Base-by-base conservation (phyloP, 805 yeast species). In the Kluyveromyces siamensis region DNA sequence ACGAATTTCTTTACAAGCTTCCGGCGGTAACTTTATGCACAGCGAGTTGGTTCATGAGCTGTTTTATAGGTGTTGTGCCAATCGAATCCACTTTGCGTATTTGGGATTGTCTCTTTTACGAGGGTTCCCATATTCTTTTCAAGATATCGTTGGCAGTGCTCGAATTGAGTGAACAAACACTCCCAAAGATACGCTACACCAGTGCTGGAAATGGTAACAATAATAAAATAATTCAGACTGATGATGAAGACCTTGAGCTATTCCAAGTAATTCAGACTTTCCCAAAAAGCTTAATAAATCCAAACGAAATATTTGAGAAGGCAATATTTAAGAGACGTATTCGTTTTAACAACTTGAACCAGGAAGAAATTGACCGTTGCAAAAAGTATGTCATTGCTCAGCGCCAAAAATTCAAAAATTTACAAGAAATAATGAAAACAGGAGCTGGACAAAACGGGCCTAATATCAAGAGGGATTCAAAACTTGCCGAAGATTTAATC, bases 41-140 rank as follows among this genome's bases (percentile, higher is more conserved):
- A 0, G 91, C 96, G 0, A 82, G 96, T 48, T 93, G 99, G 99
- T 93, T 93, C 62, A 91, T 93, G 98, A 86, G 96, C 58, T 78
- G 87, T n/a, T 93, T 86, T 67, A 88, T 93, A 36, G 96, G 96
- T 0, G 80, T 84, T 0, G 67, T 93, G 25, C 99, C 99, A 0
- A 80, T 88, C 19, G 98, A 93, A 60, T 79, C 95, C 0, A 84
- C 88, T 8, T 70, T 93, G 41, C 71, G 98, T 48, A 83, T 93
- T 0, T 91, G 99, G 98, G 99, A 93, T 66, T 87, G 95, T 52
- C 68, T 91, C 45, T 90, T 95, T 72, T 88, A 85, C 61, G 98
- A 91, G 63, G 96, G 88, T 27, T 83, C 96, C 1, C 87, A 87
- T 59, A 79, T 93, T 10, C 71, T 93, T 16, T 93, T 89, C 69